Evolutionary conservation across 148 eudicot genomes (phyloP), one percentile per base, ranked within the genome.

Genomic region (Polygonum maritimum): DNA sequence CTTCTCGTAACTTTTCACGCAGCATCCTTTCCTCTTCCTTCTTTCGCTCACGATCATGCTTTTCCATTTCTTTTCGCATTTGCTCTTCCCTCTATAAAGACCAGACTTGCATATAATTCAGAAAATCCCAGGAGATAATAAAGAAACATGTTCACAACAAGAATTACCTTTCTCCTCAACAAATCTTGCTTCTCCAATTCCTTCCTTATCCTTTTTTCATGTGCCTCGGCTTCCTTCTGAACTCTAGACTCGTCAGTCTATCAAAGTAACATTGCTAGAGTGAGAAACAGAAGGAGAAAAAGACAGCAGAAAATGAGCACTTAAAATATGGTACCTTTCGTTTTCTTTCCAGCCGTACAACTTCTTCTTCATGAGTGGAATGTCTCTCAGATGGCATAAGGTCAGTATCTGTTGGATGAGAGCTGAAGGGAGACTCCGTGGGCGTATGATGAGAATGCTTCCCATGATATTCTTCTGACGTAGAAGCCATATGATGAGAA

Each of bases 41-140:
- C 71, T 87, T 86, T 73, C 97, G 86, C 77, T 93, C 98, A 18
- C 96, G 90, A 10, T 93, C 98, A 79, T 84, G 97, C 82, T 90
- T 89, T 82, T 93, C 98, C 94, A 91, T 88, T 80, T 93, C 98
- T 82, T 89, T 93, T 81, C 77, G 88, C 90, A 91, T 89, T 84
- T 91, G 91, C 70, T 89, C 97, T 80, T 91, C 98, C 84, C 94
- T 91, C 97, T 93, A 76, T 11, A 81, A 71, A 73, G 26, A 81
- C 58, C 79, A 18, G 70, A 84, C 7, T 33, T 15, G 48, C 16
- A 51, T 45, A 44, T 74, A 35, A 80, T 48, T 69, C 21, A 57
- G 33, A 10, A 57, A 22, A 21, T 19, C 18, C 31, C 12, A 57
- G 12, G 6, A 21, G 2, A 7, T 1, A 57, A 57, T 21, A 19